phyloP scores from a whole-genome alignment of 192 early-diverging fungal species.

The Gorgonomyces haynaldii region DNA sequence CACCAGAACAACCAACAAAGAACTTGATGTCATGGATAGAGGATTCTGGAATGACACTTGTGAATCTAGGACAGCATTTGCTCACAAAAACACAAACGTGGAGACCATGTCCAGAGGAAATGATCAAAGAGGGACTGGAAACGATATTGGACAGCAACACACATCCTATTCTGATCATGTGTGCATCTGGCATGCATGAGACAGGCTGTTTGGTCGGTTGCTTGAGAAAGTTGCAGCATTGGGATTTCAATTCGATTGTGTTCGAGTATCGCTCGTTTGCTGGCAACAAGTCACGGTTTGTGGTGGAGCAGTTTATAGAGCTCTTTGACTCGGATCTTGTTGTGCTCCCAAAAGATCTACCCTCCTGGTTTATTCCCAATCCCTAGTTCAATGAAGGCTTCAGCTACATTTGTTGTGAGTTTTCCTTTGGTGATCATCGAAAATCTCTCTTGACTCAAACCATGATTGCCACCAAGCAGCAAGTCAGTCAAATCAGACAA shows the following conservation, averaged over 20 bases:
- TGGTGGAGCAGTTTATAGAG: conserved; percentile 92
- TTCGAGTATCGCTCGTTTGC: conserved; percentile 93
- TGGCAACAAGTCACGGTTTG: conserved; percentile 71
- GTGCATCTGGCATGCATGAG: conserved; percentile 88
- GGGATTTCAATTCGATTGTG: conserved; percentile 95
- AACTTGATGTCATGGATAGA: neutral
- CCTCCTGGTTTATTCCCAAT: conserved; percentile 55
- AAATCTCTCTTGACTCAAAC: too few relatives aligned
- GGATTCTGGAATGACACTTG: neutral
- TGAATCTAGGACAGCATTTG: conserved; percentile 16
- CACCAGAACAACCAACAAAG: conserved; percentile 43
- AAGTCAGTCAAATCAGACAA: too few relatives aligned
- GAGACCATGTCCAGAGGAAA: conserved; percentile 87
- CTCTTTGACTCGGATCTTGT: conserved; percentile 83
- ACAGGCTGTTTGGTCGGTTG: conserved; percentile 91
- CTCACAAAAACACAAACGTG: conserved; percentile 36
- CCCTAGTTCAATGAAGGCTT: neutral
- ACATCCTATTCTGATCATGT: conserved; percentile 84
- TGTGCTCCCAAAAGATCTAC: conserved; percentile 63
- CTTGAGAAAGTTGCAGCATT: conserved; percentile 80
- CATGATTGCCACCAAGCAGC: too few relatives aligned
- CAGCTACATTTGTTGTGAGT: neutral
- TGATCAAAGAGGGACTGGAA: conserved; percentile 92
- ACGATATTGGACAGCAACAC: conserved; percentile 63
- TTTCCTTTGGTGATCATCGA: neutral